Evolutionary conservation across 2,329 filamentous ascomycete genomes (phyloP), one percentile per base, ranked within the genome.

Genomic region (Sarocladiaceae sp.): DNA sequence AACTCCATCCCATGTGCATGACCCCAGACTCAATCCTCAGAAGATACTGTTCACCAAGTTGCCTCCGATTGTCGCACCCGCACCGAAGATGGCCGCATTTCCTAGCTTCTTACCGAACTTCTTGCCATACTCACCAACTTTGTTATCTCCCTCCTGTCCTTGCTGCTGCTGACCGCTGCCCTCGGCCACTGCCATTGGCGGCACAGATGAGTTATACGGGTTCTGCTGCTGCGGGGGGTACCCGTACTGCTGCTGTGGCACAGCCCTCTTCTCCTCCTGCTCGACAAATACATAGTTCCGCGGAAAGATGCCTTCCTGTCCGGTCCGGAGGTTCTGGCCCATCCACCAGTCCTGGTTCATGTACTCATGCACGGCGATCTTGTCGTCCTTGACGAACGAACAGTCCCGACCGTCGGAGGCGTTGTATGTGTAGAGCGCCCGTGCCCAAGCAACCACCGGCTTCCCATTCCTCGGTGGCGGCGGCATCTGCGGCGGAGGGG

Each of bases 301-400:
- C n/a, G 91, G 91, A 75, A 97, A 97, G 62, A 97, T 95, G 55
- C 91, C 91, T 67, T 95, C 88, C 53, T 79, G 69, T 45, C 84
- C 84, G 7, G 89, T 95, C 44, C 88, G 81, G 58, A 83, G 72
- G 66, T 95, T 95, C 55, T 78, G 80, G 53, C 91, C 91, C 73
- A 88, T 83, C 88, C 89, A 96, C 91, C 91, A 97, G 66, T 97
- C 90, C 50, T 83, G 80, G 66, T 97, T 97, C 84, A 95, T 93
- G 70, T 95, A 90, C 67, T 95, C 88, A 52, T 81, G 78, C 18
- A 97, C 85, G 47, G 80, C 76, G 54, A 97, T 74, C 51, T 75
- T 73, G 67, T 97, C 91, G 59, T 90, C 84, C 49, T 84, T 82
- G 59, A 88, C 80, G 48, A 97, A 80, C 2, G 78, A 80, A 50